Conservation (phyloP, 805 yeast genomes). For the Barnettozyma californica region DNA sequence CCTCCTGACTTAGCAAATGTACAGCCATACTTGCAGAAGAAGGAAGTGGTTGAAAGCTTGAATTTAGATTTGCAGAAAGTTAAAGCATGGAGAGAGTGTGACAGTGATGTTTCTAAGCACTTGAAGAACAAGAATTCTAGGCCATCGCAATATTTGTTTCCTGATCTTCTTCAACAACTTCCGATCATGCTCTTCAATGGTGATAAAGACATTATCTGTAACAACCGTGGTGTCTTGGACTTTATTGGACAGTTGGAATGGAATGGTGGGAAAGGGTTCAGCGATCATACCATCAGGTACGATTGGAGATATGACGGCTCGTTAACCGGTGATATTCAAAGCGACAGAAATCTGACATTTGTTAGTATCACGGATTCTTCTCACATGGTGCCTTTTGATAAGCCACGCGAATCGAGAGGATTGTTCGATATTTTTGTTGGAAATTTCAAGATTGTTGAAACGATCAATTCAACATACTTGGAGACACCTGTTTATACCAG, state of each 20-base stretch:
- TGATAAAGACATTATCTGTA: slow-evolving; percentile 84
- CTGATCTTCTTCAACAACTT: slow-evolving; percentile 49
- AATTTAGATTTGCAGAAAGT: slow-evolving; percentile 41
- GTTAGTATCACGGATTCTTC: slow-evolving; percentile 70
- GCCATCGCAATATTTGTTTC: slow-evolving; percentile 65
- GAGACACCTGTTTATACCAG: slow-evolving; percentile 23
- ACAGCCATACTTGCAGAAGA: slow-evolving; percentile 44
- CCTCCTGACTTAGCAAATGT: slow-evolving; percentile 60
- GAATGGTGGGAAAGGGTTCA: slow-evolving; percentile 46
- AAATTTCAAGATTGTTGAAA: slow-evolving; percentile 18
- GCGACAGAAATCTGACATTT: slow-evolving; percentile 70
- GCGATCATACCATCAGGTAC: slow-evolving; percentile 20
- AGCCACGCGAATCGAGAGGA: slow-evolving; percentile 64
- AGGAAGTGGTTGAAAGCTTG: slow-evolving; percentile 44
- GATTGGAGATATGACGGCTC: slow-evolving; percentile 44
- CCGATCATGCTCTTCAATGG: slow-evolving; percentile 80
- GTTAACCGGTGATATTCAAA: slow-evolving; percentile 41
- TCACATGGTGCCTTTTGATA: slow-evolving; percentile 92
- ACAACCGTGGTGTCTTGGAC: slow-evolving; percentile 67
- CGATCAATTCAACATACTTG: slow-evolving; percentile 11
- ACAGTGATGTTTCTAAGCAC: slow-evolving; percentile 45
- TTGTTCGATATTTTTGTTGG: slow-evolving; percentile 48
- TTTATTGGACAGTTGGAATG: slow-evolving; percentile 59
- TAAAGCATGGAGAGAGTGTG: slow-evolving; percentile 74
- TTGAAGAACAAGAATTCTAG: slow-evolving; percentile 47